Evolutionary conservation across 192 early-diverging fungal species (phyloP).

Genomic region (Backusella sp.): DNA sequence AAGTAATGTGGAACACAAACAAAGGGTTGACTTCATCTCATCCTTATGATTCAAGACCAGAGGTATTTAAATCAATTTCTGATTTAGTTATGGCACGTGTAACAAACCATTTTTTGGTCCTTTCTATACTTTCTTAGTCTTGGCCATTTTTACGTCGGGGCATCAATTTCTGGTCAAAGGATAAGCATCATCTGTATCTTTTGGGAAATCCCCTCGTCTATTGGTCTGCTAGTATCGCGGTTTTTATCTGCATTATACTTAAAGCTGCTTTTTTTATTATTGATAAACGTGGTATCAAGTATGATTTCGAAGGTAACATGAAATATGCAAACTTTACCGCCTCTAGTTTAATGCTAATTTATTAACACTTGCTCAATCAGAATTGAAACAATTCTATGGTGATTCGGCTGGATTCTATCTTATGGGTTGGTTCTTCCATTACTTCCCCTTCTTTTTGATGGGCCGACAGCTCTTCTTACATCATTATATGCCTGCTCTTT

Average conservation of each 20-base stretch:
- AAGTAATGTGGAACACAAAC: constrained; percentile 92
- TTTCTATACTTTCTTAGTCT: constrained; percentile 35
- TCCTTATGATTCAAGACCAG: constrained; percentile 92
- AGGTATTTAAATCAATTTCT: constrained; percentile 25
- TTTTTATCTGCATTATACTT: constrained; percentile 59
- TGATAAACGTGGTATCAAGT: constrained; percentile 41
- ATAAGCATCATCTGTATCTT: constrained; percentile 81
- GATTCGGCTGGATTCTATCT: constrained; percentile 68
- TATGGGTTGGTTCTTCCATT: constrained; percentile 84
- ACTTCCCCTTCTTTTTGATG: constrained; percentile 93
- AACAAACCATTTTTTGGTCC: not conserved
- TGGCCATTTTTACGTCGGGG: constrained; percentile 90
- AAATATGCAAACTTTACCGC: not conserved
- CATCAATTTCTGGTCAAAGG: constrained; percentile 88
- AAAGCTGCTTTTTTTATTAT: constrained; percentile 53
- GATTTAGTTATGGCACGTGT: not conserved
- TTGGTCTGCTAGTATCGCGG: constrained; percentile 66
- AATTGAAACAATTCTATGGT: constrained; percentile 49
- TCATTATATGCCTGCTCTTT: constrained; percentile 95
- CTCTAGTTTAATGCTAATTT: not conserved
- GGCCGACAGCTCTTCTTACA: constrained; percentile 90
- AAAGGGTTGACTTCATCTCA: constrained; percentile 87
- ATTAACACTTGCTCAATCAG: not conserved
- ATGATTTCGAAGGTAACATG: constrained; percentile 38
- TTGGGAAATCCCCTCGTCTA: constrained; percentile 92